Conservation (phyloP, 2,329 filamentous ascomycete genomes). For the Pezicula rhizophila region DNA sequence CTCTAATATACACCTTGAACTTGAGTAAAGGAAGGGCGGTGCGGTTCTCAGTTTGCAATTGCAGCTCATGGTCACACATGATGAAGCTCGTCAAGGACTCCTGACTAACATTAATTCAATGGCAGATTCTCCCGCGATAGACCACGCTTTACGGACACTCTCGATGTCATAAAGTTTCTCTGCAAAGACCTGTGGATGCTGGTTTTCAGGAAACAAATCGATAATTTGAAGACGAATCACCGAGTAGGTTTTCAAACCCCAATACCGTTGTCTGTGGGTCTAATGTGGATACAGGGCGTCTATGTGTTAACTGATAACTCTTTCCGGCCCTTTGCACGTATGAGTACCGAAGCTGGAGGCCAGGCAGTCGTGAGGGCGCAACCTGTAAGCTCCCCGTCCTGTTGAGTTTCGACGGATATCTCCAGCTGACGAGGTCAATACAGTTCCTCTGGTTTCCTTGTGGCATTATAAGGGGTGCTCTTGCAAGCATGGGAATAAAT, state of each 20-base stretch:
- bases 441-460: constrained; percentile 95
- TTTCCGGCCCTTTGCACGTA: constrained; percentile 82
- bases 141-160: constrained; percentile 82
- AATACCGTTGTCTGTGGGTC: no score
- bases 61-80: no score
- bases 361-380: constrained; percentile 71
- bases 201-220: constrained; percentile 93
- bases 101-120: not conserved
- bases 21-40: not conserved
- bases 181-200: constrained; percentile 98
- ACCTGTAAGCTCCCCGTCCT: constrained; percentile 52
- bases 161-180: constrained; percentile 96
- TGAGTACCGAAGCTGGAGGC: constrained; percentile 75
- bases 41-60: no score
- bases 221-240: constrained; percentile 98
- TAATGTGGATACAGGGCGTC: constrained; percentile 56
- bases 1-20: not conserved
- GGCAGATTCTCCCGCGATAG: constrained; percentile 72
- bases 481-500: constrained; percentile 85
- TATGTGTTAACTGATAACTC: constrained; percentile 92
- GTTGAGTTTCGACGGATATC: not conserved
- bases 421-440: not conserved
- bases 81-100: not conserved
- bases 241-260: constrained; percentile 44
- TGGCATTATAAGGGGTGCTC: constrained; percentile 83